Evolutionary conservation across 1,284 basidiomycete genomes (phyloP), one percentile per base, ranked within the genome.

Genomic region (Malassezia japonica): DNA sequence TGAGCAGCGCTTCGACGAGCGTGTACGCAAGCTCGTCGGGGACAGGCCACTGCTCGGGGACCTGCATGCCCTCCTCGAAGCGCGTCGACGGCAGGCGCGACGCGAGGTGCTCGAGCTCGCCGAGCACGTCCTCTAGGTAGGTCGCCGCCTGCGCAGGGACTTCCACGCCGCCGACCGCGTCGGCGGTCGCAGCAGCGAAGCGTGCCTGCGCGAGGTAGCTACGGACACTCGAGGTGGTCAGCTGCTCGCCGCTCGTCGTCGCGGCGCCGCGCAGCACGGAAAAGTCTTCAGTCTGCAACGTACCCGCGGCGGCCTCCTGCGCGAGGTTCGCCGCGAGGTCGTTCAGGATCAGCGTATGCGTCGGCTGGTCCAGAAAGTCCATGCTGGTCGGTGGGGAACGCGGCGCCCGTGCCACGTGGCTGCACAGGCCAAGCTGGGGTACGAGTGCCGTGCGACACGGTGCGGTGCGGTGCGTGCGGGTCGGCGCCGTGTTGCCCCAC

Each of bases 301-400:
- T 32, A 5, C 51, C 51, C 3, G 31, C 39, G 7, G 46, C 46
- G 13, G 51, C 51, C 13, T 48, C 51, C n/a, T 25, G 47, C 9
- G 75, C 70, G 36, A 83, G 76, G 67, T 82, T 84, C 25, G 77
- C 75, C 3, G 86, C 87, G 54, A 92, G 80, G 73, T 87, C 85
- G 24, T 82, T 80, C 28, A 92, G 76, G 59, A 91, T 84, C 59
- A 81, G 79, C 67, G 86, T 83, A 62, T 84, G 85, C 48, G 89
- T 82, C 74, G 86, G 84, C 59, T 76, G 72, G 54, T 78, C 76
- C 42, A 78, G 27, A 28, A 42, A 20, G 31, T 42, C 40, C 40
- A 42, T 42, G 20, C 20, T 36, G 23, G 16, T 24, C 20, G 35
- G 12, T 34, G 32, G 35, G 23, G 20, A 20, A 33, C n/a, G n/a